phyloP scores from a whole-genome alignment of 2,329 filamentous ascomycete species.

The Cadophora malorum region DNA sequence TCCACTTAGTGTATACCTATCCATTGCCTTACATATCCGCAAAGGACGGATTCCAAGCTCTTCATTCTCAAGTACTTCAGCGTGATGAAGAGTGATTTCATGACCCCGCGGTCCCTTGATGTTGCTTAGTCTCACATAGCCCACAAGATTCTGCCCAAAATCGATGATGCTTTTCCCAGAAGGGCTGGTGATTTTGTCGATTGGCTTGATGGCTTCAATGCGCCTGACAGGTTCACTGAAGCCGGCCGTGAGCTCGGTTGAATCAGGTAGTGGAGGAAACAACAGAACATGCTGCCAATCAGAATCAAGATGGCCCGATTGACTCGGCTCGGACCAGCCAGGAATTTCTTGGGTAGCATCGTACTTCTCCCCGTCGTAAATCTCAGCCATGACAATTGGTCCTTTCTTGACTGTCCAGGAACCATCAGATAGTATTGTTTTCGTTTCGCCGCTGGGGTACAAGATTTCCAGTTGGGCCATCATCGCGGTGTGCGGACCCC shows the following conservation, averaged over 20 bases:
- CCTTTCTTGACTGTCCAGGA: conserved; percentile 31
- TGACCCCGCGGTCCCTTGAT: conserved; percentile 48
- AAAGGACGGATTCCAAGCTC: conserved; percentile 51
- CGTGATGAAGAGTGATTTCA: conserved; percentile 51
- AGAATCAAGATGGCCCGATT: background rate
- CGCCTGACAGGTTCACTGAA: conserved; percentile 52
- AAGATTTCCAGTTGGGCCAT: conserved; percentile 43
- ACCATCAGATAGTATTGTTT: conserved; percentile 12
- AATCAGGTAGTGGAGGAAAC: background rate
- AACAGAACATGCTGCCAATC: background rate
- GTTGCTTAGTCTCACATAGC: conserved; percentile 56
- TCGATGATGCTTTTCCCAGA: conserved; percentile 56
- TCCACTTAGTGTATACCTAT: conserved; percentile 43
- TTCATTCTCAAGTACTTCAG: conserved; percentile 52
- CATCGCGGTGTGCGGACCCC: conserved; percentile 47
- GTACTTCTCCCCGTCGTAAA: conserved; percentile 61
- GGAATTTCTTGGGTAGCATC: conserved; percentile 48
- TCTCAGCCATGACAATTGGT: conserved; percentile 43
- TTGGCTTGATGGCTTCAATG: conserved; percentile 44
- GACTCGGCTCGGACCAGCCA: conserved; percentile 39
- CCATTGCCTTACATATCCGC: conserved; percentile 45
- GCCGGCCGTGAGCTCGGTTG: conserved; percentile 47
- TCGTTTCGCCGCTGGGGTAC: background rate
- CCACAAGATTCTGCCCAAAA: conserved; percentile 65
- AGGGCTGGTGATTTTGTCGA: conserved; percentile 43